These are phyloP conservation scores for Bipolaris sorokiniana DNA, from an alignment of 2,329 filamentous ascomycete genomes.

Conservation along the genomic window DNA sequence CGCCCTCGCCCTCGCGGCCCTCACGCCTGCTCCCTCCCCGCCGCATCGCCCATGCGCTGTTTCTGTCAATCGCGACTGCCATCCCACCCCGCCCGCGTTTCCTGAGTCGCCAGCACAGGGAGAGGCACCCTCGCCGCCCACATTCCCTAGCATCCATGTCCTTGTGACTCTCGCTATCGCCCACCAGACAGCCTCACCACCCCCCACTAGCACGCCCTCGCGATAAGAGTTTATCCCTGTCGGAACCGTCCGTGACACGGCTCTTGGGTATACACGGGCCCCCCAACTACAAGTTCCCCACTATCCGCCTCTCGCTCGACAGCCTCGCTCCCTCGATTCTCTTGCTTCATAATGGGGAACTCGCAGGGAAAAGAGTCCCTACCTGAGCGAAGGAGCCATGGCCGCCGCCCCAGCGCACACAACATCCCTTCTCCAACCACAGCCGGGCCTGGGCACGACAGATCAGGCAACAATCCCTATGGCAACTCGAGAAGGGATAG, in stretches of 20 bases:
- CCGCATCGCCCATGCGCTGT: slow-evolving; percentile 22
- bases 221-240: slow-evolving; percentile 22
- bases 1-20: slow-evolving; percentile 5
- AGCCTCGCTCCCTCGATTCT: slow-evolving; percentile 10
- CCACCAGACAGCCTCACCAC: slow-evolving; percentile 24
- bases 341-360: slow-evolving; percentile 52
- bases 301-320: slow-evolving; percentile 21
- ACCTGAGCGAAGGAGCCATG: slow-evolving; percentile 43
- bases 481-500: slow-evolving; percentile 55
- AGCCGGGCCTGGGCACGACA: slow-evolving; percentile 33
- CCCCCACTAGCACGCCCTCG: slow-evolving; percentile 18
- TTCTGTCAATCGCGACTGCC: slow-evolving; percentile 22
- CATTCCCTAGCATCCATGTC: slow-evolving; percentile 40
- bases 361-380: slow-evolving; percentile 56
- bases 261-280: slow-evolving; percentile 27
- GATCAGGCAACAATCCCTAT: slow-evolving; percentile 48
- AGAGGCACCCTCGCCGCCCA: slow-evolving; percentile 15
- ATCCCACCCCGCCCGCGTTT: slow-evolving; percentile 12
- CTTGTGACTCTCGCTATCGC: slow-evolving; percentile 48
- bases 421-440: slow-evolving; percentile 41
- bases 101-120: slow-evolving; percentile 20
- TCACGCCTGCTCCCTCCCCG: slow-evolving; percentile 8
- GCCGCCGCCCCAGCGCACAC: slow-evolving; percentile 43
- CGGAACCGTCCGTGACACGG: slow-evolving; percentile 19
- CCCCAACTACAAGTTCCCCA: slow-evolving; percentile 27